Evolutionary conservation across 805 yeast genomes (phyloP).

Genomic region (Candida tibetensis): DNA sequence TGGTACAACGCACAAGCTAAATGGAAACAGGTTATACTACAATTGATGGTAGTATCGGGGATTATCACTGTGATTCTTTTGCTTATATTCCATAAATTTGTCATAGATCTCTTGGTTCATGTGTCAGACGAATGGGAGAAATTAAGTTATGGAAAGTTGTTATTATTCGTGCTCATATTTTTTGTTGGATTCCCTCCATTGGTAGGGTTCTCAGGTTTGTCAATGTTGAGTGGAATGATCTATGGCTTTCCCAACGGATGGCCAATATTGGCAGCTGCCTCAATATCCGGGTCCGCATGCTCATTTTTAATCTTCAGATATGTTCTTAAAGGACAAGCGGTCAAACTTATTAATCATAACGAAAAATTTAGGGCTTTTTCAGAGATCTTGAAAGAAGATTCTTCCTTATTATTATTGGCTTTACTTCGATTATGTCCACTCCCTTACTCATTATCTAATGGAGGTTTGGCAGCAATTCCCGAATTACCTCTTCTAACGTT

Average conservation of each 20-base stretch:
- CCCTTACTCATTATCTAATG: constrained; percentile 89
- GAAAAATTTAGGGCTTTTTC: constrained; percentile 71
- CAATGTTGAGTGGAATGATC: constrained; percentile 71
- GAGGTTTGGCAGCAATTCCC: constrained; percentile 87
- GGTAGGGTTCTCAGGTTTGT: constrained; percentile 72
- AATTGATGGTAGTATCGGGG: constrained; percentile 17
- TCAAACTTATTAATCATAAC: constrained; percentile 55
- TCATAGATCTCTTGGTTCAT: constrained; percentile 36
- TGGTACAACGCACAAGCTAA: constrained; percentile 20
- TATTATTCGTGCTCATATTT: constrained; percentile 54
- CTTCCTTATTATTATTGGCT: constrained; percentile 58
- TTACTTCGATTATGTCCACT: constrained; percentile 84
- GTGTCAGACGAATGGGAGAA: constrained; percentile 46
- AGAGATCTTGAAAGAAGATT: constrained; percentile 68
- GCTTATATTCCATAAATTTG: constrained; percentile 33
- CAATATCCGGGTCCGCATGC: constrained; percentile 70
- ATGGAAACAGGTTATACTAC: constrained; percentile 11
- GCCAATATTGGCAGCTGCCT: constrained; percentile 66
- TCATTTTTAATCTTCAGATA: constrained; percentile 69
- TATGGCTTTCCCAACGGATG: constrained; percentile 83
- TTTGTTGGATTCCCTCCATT: constrained; percentile 87
- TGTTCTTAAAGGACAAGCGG: constrained; percentile 56
- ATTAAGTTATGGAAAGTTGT: constrained; percentile 38
- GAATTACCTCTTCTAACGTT: constrained; percentile 63
- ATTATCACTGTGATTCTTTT: constrained; percentile 15